These are phyloP conservation scores for Phytopythium oedochilum DNA, from an alignment of 352 stramenopile genomes.

Conservation along the genomic window DNA sequence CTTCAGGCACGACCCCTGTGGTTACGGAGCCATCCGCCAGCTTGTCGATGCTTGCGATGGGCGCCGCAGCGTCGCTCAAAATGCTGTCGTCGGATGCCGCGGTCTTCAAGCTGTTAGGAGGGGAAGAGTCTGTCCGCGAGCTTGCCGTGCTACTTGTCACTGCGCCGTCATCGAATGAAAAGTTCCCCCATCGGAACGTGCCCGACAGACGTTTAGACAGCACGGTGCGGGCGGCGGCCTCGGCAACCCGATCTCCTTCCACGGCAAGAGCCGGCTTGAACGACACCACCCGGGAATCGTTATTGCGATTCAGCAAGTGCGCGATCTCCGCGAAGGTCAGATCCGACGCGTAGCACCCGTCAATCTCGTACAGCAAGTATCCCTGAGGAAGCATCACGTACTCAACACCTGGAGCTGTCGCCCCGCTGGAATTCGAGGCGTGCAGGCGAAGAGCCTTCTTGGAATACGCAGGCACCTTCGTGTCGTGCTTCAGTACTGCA, in stretches of 20 bases:
- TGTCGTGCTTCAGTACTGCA: constrained; percentile 48
- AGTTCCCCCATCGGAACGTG: constrained; percentile 36
- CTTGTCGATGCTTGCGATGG: not conserved
- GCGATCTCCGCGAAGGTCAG: constrained; percentile 61
- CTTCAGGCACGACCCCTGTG: not conserved
- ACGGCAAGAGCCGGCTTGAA: constrained; percentile 55
- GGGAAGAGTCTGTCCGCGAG: not conserved
- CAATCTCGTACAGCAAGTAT: constrained; percentile 62
- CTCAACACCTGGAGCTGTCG: not conserved
- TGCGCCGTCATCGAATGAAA: constrained; percentile 5
- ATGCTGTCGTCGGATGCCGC: not conserved
- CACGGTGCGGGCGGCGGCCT: constrained; percentile 10
- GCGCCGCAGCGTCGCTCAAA: not conserved
- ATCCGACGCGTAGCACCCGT: constrained; percentile 45
- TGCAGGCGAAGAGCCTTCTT: constrained; percentile 13
- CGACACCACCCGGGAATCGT: constrained; percentile 33
- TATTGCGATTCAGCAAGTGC: constrained; percentile 47
- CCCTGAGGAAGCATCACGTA: constrained; percentile 42
- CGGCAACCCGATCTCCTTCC: constrained; percentile 16
- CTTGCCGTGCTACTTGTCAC: not conserved
- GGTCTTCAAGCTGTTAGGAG: not conserved
- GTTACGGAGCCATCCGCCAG: no score
- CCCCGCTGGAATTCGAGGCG: not conserved
- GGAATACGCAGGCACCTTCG: constrained; percentile 21
- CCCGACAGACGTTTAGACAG: constrained; percentile 45